phyloP scores from a whole-genome alignment of 441 rosid species.

The Gossypium schwendimanii region DNA sequence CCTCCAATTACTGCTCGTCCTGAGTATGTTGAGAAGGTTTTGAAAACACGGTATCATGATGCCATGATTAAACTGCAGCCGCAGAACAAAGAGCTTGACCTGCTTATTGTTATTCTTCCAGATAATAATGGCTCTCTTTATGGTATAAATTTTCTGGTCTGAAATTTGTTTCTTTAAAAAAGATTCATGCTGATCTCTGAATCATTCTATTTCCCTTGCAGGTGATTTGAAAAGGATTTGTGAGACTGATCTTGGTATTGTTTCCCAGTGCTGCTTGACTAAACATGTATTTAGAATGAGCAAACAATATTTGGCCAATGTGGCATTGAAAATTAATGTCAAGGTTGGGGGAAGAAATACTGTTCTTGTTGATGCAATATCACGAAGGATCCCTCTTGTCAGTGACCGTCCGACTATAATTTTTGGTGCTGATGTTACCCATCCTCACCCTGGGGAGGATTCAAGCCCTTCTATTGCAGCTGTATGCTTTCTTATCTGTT shows the following conservation, averaged over 20 bases:
- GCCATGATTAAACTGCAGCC: slow-evolving; percentile 59
- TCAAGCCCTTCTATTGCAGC: slow-evolving; percentile 96
- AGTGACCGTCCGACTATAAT: slow-evolving; percentile 84
- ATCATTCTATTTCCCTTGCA: slow-evolving; percentile 23
- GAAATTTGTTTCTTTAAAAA: neutral
- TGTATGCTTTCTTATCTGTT: slow-evolving; percentile 32
- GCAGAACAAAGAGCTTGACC: slow-evolving; percentile 71
- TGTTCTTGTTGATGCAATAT: slow-evolving; percentile 81
- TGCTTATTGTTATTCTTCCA: slow-evolving; percentile 79
- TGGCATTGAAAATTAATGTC: slow-evolving; percentile 82
- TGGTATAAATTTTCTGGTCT: slow-evolving; percentile 34
- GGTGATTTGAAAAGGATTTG: slow-evolving; percentile 95
- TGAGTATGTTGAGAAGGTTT: slow-evolving; percentile 71
- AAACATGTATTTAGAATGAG: slow-evolving; percentile 78
- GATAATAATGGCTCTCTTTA: slow-evolving; percentile 93
- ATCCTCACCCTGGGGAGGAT: slow-evolving; percentile 96
- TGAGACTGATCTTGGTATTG: slow-evolving; percentile 93
- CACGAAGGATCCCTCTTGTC: slow-evolving; percentile 85
- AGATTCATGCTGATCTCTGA: neutral
- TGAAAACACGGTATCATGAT: slow-evolving; percentile 77
- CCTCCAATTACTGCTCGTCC: slow-evolving; percentile 64
- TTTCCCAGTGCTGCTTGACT: slow-evolving; percentile 87
- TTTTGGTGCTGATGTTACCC: slow-evolving; percentile 97
- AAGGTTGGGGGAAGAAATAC: slow-evolving; percentile 96
- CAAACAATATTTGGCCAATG: slow-evolving; percentile 84